Evolutionary conservation across 2,329 filamentous ascomycete species (phyloP), one percentile per base, ranked within the genome.

Genomic region (Alternaria angustiovoidea): DNA sequence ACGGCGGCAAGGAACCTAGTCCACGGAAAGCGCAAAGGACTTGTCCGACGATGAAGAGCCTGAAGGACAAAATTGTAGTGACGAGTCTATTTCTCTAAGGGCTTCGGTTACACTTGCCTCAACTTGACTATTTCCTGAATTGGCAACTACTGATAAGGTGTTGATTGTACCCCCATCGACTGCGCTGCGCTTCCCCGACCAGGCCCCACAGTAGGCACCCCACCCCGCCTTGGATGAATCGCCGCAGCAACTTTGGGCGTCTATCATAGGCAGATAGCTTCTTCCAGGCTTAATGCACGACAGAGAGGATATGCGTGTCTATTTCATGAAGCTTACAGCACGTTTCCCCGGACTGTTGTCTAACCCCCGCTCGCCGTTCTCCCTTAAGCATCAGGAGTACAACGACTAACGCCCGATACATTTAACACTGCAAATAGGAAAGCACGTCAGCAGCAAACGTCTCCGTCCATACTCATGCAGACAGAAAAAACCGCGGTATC

Each of bases 401-500:
- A 1, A 0, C 6, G 0, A 24, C 14, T 16, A n/a, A 48, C 9
- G 11, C 30, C 12, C 0, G 7, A 30, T 7, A 20, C 30, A 48
- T 24, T 12, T n/a, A 12, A 36, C 6, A 24, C 18, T n/a, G 12
- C 20, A 12, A 24, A 20, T 22, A 20, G 5, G 11, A 24, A 22
- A 30, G 46, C 12, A 7, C 30, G 16, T 34, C 7, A 36, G 32
- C 18, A 36, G 1, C 2, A 0, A 48, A 36, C 4, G 14, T 36
- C 1, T 48, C 0, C 20, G 5, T 20, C 11, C 1, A 1, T 22
- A 2, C 14, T 7, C 4, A 6, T 1, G 14, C 24, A 26, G 1
- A 48, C 4, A 34, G 7, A 14, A 11, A 34, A 2, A 16, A 22
- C 11, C 4, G 9, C 1, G 18, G 18, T 0, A 5, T 11, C 5